Percentiles rank a stretch among this genome's conserved stretches.
These are phyloP conservation scores for Asclepias syriaca DNA, from an alignment of 257 asterid genomes.

Conservation along the genomic window DNA sequence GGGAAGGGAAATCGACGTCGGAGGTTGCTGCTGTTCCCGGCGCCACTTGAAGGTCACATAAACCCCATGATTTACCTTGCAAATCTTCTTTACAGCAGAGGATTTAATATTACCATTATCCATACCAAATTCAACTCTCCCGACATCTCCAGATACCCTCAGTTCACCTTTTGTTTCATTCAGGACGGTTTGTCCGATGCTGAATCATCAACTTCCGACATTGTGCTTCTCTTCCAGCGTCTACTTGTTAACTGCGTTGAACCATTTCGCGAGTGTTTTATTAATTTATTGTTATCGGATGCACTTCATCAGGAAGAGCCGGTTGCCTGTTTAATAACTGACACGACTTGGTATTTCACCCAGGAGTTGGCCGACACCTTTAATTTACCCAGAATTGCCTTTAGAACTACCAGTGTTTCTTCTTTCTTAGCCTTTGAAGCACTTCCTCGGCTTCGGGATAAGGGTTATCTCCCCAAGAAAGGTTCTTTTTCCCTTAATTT, in stretches of 20 bases:
- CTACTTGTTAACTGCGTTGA: slow-evolving; percentile 11
- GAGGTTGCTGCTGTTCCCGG: slow-evolving; percentile 23
- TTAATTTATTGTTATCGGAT: slow-evolving; percentile 10
- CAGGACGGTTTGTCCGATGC: slow-evolving; percentile 14
- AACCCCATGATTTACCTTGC: slow-evolving; percentile 32
- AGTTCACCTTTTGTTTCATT: slow-evolving; percentile 19
- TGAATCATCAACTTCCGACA: slow-evolving; percentile 12
- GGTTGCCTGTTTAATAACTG: slow-evolving; percentile 19
- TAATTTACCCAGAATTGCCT: slow-evolving; percentile 21
- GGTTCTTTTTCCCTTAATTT: slow-evolving; percentile 13
- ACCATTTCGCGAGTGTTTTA: slow-evolving; percentile 14
- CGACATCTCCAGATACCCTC: slow-evolving; percentile 15
- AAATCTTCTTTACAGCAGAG: slow-evolving; percentile 14
- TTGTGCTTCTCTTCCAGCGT: background rate
- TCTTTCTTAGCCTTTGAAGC: slow-evolving; percentile 15
- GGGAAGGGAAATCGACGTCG: background rate
- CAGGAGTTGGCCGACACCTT: slow-evolving; percentile 10
- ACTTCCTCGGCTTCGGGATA: slow-evolving; percentile 8
- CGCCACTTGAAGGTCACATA: slow-evolving; percentile 28
- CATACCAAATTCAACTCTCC: slow-evolving; percentile 25
- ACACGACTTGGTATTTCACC: slow-evolving; percentile 19
- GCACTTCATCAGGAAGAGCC: background rate
- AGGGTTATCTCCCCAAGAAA: slow-evolving; percentile 25
- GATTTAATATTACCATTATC: slow-evolving; percentile 16
- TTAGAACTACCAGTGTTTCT: slow-evolving; percentile 26